A percentile compares a stretch with the other conserved stretches of the same genome.
phyloP scores from a whole-genome alignment of 2,329 filamentous ascomycete genomes.

The Aspergillus sp. region DNA sequence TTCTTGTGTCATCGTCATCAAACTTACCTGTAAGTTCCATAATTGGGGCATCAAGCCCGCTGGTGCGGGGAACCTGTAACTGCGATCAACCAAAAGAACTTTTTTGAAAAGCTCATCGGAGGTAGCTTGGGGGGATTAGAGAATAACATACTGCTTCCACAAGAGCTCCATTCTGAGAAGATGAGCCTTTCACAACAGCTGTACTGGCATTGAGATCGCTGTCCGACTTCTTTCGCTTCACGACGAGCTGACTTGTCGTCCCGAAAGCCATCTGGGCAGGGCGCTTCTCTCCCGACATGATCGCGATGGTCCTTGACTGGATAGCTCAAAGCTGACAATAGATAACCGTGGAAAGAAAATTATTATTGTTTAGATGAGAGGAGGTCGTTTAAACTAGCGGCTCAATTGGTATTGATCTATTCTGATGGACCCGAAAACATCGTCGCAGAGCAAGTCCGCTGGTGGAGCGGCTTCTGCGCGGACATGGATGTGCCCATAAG shows the following conservation, averaged over 20 bases:
- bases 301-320: slow-evolving; percentile 8
- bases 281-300: slow-evolving; percentile 88
- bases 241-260: slow-evolving; percentile 66
- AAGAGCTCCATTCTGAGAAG: slow-evolving; percentile 56
- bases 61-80: slow-evolving; percentile 68
- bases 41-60: slow-evolving; percentile 78
- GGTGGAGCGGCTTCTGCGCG: neutral
- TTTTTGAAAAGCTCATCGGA: neutral
- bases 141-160: slow-evolving; percentile 58
- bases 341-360: too few species aligned
- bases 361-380: too few species aligned
- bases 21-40: slow-evolving; percentile 78
- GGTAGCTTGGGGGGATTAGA: neutral
- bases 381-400: too few species aligned
- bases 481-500: neutral
- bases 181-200: slow-evolving; percentile 52
- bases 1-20: slow-evolving; percentile 26
- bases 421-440: neutral
- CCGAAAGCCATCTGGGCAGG: slow-evolving; percentile 80
- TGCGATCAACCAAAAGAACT: slow-evolving; percentile 9
- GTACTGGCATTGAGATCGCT: slow-evolving; percentile 51
- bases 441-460: slow-evolving; percentile 1
- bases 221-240: slow-evolving; percentile 82
- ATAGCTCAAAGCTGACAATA: too few species aligned
- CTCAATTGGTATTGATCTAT: too few species aligned